These are phyloP conservation scores for Dendryphion nanum DNA, from an alignment of 2,329 filamentous ascomycete species.

Conservation along the genomic window DNA sequence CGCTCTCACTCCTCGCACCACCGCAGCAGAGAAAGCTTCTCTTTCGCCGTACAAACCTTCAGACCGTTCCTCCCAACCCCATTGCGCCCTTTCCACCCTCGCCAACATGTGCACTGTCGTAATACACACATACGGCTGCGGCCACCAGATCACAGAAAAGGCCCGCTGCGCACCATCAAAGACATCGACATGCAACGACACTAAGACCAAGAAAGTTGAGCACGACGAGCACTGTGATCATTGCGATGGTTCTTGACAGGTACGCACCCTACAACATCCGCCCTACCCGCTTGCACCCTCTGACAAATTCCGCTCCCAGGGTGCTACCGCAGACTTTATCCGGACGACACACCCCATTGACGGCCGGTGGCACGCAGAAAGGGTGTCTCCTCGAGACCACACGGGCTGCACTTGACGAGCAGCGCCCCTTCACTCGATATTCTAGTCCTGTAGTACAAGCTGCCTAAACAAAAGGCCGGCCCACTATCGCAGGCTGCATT, in stretches of 20 bases:
- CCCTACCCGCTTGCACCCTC: conserved; percentile 20
- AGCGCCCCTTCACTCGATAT: conserved; percentile 20
- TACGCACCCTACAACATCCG: conserved; percentile 16
- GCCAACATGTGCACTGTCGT: conserved; percentile 47
- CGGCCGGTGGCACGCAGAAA: conserved; percentile 28
- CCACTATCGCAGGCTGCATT: conserved; percentile 36
- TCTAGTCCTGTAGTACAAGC: conserved; percentile 17
- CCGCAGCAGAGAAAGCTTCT: neutral
- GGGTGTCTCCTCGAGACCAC: conserved; percentile 21
- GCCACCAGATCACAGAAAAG: conserved; percentile 44
- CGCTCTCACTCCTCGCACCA: neutral
- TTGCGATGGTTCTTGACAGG: conserved; percentile 47
- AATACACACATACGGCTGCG: conserved; percentile 49
- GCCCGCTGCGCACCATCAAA: conserved; percentile 49
- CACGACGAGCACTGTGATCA: conserved; percentile 49
- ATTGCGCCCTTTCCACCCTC: neutral
- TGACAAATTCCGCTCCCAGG: conserved; percentile 26
- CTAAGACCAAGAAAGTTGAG: conserved; percentile 45
- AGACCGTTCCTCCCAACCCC: neutral
- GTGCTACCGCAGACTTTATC: conserved; percentile 28
- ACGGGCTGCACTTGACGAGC: conserved; percentile 17
- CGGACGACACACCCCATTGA: conserved; percentile 35
- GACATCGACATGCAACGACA: conserved; percentile 39
- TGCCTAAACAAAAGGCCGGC: conserved; percentile 16
- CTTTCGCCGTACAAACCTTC: no score